A percentile compares a stretch with the other conserved stretches of the same genome.
Conservation (phyloP, 257 asterid genomes). For the Solanum neorickii region DNA sequence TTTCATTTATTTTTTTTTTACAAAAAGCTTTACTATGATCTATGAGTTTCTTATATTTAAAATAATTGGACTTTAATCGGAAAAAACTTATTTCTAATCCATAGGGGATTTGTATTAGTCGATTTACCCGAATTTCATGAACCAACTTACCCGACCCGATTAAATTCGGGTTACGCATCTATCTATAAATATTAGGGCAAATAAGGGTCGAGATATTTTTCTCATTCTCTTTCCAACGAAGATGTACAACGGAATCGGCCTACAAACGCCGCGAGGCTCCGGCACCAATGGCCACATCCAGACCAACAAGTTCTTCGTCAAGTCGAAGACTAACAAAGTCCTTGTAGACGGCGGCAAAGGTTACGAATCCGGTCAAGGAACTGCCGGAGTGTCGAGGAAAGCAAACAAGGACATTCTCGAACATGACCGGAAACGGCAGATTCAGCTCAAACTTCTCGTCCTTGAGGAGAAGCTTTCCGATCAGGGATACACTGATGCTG, state of each 20-base stretch:
- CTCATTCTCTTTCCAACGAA: neutral
- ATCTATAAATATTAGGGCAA: neutral
- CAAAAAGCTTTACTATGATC: no score
- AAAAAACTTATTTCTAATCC: neutral
- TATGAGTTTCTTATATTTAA: no score
- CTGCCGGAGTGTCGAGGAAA: constrained; percentile 50
- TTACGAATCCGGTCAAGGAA: constrained; percentile 56
- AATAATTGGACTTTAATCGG: no score
- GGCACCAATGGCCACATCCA: constrained; percentile 91
- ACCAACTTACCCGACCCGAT: neutral
- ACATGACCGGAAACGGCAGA: constrained; percentile 92
- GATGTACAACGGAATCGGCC: constrained; percentile 91
- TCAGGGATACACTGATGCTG: constrained; percentile 67
- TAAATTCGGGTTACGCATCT: neutral
- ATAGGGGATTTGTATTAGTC: neutral
- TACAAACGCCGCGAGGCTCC: constrained; percentile 75
- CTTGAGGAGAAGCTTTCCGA: constrained; percentile 67
- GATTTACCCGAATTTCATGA: neutral
- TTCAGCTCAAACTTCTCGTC: constrained; percentile 62
- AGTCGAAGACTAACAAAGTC: constrained; percentile 48
- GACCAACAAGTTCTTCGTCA: constrained; percentile 46
- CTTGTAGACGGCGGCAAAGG: constrained; percentile 50
- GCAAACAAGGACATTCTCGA: constrained; percentile 68
- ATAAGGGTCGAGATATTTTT: neutral
- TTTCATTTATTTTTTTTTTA: no score